phyloP scores from a whole-genome alignment of 768 basidiomycete species.

The Auriscalpium microsporum region DNA sequence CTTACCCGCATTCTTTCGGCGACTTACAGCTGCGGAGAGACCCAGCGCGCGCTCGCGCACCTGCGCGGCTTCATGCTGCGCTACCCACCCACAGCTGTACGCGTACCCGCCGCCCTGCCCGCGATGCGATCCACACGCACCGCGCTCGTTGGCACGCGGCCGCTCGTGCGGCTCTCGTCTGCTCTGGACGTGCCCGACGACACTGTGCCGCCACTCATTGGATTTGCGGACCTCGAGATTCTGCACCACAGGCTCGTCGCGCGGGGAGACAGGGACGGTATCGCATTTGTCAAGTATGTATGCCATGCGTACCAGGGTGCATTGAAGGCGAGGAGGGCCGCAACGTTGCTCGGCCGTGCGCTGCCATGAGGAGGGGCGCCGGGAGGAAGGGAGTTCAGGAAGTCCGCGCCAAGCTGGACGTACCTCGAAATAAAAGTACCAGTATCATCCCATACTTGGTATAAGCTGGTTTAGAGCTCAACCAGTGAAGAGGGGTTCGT shows the following conservation, averaged over 20 bases:
- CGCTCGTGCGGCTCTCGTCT: slow-evolving; percentile 65
- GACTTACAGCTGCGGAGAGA: slow-evolving; percentile 34
- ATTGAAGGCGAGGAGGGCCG: slow-evolving; percentile 51
- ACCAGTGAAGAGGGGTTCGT: too few relatives aligned
- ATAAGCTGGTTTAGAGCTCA: too few relatives aligned
- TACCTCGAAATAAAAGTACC: too few relatives aligned
- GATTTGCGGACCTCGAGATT: slow-evolving; percentile 69
- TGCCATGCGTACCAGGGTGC: slow-evolving; percentile 67
- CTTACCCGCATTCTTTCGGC: too few relatives aligned
- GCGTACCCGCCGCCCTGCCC: slow-evolving; percentile 28
- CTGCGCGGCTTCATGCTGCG: slow-evolving; percentile 52
- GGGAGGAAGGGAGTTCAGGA: too few relatives aligned
- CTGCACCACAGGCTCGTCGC: slow-evolving; percentile 68
- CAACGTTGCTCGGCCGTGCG: not conserved
- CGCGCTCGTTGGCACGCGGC: slow-evolving; percentile 42
- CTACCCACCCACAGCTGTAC: slow-evolving; percentile 54
- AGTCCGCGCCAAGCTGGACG: too few relatives aligned
- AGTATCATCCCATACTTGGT: too few relatives aligned
- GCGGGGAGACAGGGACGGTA: slow-evolving; percentile 28
- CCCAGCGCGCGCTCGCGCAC: slow-evolving; percentile 45
- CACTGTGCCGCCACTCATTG: slow-evolving; percentile 68
- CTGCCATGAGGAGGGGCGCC: too few relatives aligned
- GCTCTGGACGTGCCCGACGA: slow-evolving; percentile 60
- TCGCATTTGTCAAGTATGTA: slow-evolving; percentile 66
- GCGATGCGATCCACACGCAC: slow-evolving; percentile 52